These are phyloP conservation scores for Nelumbo lutea DNA, from an alignment of 164 flowering plant genomes.

Conservation along the genomic window DNA sequence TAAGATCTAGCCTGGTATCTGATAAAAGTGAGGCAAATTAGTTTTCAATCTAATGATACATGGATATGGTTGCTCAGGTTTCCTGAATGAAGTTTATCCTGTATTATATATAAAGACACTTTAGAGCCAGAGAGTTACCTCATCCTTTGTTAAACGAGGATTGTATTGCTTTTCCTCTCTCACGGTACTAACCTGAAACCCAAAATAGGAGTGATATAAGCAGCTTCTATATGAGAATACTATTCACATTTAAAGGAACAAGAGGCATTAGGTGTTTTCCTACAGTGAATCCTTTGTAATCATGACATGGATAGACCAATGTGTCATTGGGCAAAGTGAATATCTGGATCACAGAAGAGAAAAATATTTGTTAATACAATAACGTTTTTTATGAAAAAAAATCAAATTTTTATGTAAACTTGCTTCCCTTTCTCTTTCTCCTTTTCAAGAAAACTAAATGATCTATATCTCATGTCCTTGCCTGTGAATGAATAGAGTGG, in stretches of 20 bases:
- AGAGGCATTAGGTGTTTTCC: slow-evolving; percentile 14
- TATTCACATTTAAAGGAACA: not conserved
- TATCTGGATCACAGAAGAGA: slow-evolving; percentile 40
- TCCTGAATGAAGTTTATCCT: not conserved
- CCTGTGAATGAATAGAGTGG: slow-evolving; percentile 93
- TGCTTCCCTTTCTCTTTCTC: not conserved
- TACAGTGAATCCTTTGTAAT: slow-evolving; percentile 90
- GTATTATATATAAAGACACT: not conserved
- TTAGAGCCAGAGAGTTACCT: slow-evolving; percentile 32
- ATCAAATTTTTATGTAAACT: not conserved
- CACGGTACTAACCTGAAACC: slow-evolving; percentile 74
- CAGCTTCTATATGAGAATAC: slow-evolving; percentile 1
- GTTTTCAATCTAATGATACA: not conserved
- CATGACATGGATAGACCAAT: slow-evolving; percentile 87
- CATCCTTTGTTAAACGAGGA: slow-evolving; percentile 79
- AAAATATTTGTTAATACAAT: not conserved
- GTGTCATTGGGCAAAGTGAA: slow-evolving; percentile 90
- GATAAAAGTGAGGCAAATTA: not conserved
- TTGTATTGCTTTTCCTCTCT: slow-evolving; percentile 83
- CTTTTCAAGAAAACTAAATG: not conserved
- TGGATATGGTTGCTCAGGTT: not conserved
- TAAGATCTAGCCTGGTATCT: not conserved
- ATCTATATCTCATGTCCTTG: slow-evolving; percentile 21
- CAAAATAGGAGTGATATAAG: slow-evolving; percentile 13
- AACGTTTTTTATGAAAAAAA: too few species aligned